Evolutionary conservation across 495 filamentous ascomycete genomes (phyloP).

Genomic region (Talaromyces proteolyticus): DNA sequence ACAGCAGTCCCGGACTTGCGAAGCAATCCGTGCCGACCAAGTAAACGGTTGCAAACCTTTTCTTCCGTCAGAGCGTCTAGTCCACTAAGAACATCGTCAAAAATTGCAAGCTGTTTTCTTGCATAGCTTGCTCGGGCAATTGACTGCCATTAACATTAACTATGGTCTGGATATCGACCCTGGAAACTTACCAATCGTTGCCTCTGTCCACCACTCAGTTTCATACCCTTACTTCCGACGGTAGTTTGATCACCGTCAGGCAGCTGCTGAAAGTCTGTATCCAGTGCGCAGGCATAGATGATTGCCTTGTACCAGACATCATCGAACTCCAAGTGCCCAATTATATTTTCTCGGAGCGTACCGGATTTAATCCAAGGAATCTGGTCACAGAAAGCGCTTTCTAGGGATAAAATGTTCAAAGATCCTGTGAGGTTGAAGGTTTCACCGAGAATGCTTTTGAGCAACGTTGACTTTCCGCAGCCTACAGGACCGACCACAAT

Average conservation of each 20-base stretch:
- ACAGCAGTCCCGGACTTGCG: conserved; percentile 9
- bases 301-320: conserved; percentile 26
- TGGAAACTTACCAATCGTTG: conserved; percentile 48
- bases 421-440: neutral
- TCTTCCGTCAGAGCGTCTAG: conserved; percentile 36
- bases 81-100: conserved; percentile 68
- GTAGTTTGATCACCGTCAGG: conserved; percentile 29
- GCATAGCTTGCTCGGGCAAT: conserved; percentile 61
- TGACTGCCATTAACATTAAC: too few species aligned
- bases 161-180: too few species aligned
- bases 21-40: conserved; percentile 9
- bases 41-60: conserved; percentile 1
- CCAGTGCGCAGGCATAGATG: conserved; percentile 43
- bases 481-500: conserved; percentile 16
- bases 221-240: conserved; percentile 38
- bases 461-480: conserved; percentile 20
- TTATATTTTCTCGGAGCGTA: conserved; percentile 32
- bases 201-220: conserved; percentile 46
- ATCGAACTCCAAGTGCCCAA: conserved; percentile 13
- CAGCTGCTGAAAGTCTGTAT: conserved; percentile 49
- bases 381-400: conserved; percentile 37
- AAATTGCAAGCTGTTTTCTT: conserved; percentile 59
- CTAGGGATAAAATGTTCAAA: too few species aligned
- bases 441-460: conserved; percentile 18
- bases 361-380: conserved; percentile 32